Evolutionary conservation across 75 land plant genomes (phyloP).

Genomic region (Pinus albicaulis): DNA sequence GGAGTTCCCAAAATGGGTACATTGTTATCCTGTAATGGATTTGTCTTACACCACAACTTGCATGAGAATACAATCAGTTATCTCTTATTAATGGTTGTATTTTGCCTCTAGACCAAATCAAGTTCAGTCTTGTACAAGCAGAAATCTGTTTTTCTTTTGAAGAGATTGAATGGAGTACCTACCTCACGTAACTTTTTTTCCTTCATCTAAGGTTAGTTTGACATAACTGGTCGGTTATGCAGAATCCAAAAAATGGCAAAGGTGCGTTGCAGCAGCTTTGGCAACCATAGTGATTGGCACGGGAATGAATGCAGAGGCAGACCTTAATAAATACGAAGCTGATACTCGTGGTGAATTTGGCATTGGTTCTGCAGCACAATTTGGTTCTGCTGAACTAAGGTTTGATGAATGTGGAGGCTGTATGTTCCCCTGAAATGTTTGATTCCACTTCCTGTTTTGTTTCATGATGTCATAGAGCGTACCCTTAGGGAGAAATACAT

Average conservation of each 20-base stretch:
- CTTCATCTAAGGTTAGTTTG: too few relatives aligned
- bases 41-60: too few relatives aligned
- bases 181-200: too few relatives aligned
- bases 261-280: conserved; percentile 32
- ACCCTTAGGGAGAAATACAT: neutral
- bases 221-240: neutral
- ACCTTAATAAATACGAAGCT: conserved; percentile 92
- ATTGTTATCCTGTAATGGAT: too few relatives aligned
- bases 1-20: too few relatives aligned
- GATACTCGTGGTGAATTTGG: conserved; percentile 95
- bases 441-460: neutral
- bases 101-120: too few relatives aligned
- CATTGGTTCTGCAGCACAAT: conserved; percentile 98
- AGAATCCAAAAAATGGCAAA: conserved; percentile 5
- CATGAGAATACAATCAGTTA: too few relatives aligned
- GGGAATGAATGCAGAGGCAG: conserved; percentile 69
- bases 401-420: conserved; percentile 1
- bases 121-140: too few relatives aligned
- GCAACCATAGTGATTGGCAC: conserved; percentile 48
- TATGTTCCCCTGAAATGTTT: neutral
- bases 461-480: neutral
- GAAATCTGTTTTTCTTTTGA: too few relatives aligned
- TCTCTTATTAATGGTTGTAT: too few relatives aligned
- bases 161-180: too few relatives aligned
- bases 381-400: conserved; percentile 98